Evolutionary conservation across 2,329 filamentous ascomycete species (phyloP).

Genomic region (Penicillium oxalicum): DNA sequence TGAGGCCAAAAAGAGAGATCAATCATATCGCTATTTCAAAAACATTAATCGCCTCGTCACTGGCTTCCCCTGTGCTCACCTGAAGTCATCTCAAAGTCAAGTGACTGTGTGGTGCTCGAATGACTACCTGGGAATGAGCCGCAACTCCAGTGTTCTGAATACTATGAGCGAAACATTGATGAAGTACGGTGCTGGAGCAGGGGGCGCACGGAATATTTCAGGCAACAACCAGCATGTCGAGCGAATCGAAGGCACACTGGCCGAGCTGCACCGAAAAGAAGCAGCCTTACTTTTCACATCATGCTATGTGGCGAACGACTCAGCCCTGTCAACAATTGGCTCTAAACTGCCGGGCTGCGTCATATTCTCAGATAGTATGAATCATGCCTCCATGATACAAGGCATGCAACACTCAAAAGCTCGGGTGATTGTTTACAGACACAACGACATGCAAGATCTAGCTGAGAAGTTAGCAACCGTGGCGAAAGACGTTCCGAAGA

Average conservation of each 20-base stretch:
- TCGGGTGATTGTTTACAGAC: conserved; percentile 97
- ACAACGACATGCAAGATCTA: conserved; percentile 90
- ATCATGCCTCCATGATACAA: conserved; percentile 99
- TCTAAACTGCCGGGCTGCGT: conserved; percentile 95
- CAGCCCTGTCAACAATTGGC: conserved; percentile 90
- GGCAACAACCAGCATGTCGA: conserved; percentile 96
- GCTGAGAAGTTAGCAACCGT: conserved; percentile 87
- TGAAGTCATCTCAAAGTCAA: conserved; percentile 70
- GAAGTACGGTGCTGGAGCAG: conserved; percentile 88
- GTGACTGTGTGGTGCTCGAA: conserved; percentile 99
- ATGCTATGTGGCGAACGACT: conserved; percentile 97
- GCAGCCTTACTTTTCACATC: conserved; percentile 91
- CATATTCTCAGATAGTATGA: conserved; percentile 93
- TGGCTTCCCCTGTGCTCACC: conserved; percentile 92
- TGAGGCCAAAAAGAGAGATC: conserved; percentile 99
- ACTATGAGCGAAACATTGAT: conserved; percentile 93
- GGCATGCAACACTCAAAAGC: conserved; percentile 95
- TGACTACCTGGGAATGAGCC: conserved; percentile 96
- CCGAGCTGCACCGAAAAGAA: conserved; percentile 86
- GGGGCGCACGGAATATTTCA: conserved; percentile 94
- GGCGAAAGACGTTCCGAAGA: conserved; percentile 80
- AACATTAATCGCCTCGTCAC: conserved; percentile 98
- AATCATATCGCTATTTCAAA: conserved; percentile 99
- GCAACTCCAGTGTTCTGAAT: conserved; percentile 78
- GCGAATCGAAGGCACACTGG: conserved; percentile 71